Evolutionary conservation across 805 yeast genomes (phyloP), one percentile per base, ranked within the genome.

Genomic region (Saccharomycopsis lassenensis): DNA sequence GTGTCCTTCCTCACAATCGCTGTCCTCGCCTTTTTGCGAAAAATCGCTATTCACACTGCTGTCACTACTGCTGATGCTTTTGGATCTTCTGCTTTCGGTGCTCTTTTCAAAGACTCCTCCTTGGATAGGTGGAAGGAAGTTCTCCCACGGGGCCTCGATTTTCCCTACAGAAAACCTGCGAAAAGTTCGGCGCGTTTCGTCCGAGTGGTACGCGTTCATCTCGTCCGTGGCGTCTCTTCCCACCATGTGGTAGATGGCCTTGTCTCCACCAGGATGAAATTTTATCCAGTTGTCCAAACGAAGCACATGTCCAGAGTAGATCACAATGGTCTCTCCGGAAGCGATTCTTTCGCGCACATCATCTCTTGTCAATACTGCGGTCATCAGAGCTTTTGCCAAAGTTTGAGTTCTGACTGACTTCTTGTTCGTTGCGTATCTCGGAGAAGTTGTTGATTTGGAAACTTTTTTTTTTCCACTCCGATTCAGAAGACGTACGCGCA

Each of bases 221-320:
- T 86, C 95, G 52, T 84, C 94, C 0, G 91, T 77, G 15, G 94
- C 94, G 56, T 85, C 94, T 39, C 89, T 60, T 2, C 95, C 95
- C 3, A 85, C 71, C 78, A 85, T 66, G 56, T 86, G 95, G 48
- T 63, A 63, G 5, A 86, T 76, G 2, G 93, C 87, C 50, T 74
- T 80, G 41, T 78, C 87, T 4, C 95, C 95, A 11, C 95, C 95
- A 0, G 95, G 95, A 55, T 85, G 95, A 34, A 48, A 62, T 18
- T 62, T 62, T 24, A 85, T 55, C 95, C 94, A 85, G 6, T 57
- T 45, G 37, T 84, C 76, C 40, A 86, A 60, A 46, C 74, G 69
- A 28, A 85, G 60, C 4, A 80, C 93, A 15, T 57, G 41, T 31
- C 66, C 58, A 24, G 76, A 61, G 50, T 72, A 78, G 3, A 85